phyloP scores from a whole-genome alignment of 208 protist species.

The Trichomonas tenax region DNA sequence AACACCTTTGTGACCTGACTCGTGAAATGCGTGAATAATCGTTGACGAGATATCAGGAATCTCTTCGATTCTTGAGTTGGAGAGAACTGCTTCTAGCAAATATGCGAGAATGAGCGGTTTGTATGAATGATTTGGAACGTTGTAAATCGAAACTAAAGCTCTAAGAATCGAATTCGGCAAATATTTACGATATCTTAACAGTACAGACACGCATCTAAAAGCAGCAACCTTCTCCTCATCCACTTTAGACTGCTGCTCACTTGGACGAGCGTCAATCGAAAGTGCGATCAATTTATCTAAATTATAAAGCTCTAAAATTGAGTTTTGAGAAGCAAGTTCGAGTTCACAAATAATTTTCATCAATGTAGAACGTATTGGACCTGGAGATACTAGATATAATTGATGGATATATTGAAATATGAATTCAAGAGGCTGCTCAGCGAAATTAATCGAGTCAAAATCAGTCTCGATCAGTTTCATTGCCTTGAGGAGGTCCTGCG shows the following conservation, averaged over 20 bases:
- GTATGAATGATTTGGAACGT: not conserved
- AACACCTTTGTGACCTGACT: not conserved
- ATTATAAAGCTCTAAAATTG: not conserved
- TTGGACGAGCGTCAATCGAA: not conserved
- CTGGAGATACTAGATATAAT: not conserved
- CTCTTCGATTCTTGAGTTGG: not conserved
- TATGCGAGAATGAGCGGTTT: not conserved
- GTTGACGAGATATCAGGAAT: not conserved
- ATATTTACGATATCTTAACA: not conserved
- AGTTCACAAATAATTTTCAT: not conserved
- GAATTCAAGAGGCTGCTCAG: not conserved
- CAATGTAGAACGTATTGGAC: not conserved
- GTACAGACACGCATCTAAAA: not conserved
- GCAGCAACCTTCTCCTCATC: not conserved
- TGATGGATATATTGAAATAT: not conserved
- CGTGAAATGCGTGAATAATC: not conserved
- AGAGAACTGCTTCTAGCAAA: not conserved
- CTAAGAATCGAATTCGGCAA: not conserved
- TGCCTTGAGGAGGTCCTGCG: not conserved
- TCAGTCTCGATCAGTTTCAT: not conserved
- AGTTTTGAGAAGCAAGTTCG: not conserved
- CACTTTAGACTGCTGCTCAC: not conserved
- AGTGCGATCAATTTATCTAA: not conserved
- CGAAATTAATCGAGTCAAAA: not conserved
- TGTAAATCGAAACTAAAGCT: not conserved